phyloP scores from a whole-genome alignment of 1,139 yeast genomes.

The Zygoascus sp. region DNA sequence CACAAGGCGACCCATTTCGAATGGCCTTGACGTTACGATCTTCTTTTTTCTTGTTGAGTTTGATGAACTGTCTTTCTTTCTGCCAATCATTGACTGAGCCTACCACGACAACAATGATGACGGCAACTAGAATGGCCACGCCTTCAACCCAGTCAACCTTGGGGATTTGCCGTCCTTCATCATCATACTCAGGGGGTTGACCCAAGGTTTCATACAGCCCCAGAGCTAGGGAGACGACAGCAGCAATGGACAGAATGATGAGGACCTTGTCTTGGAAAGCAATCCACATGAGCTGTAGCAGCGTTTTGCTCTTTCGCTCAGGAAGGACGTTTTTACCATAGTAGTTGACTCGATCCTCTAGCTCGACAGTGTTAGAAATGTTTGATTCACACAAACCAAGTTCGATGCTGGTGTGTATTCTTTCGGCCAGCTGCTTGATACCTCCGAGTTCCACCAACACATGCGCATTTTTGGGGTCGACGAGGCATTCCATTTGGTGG shows the following conservation, averaged over 20 bases:
- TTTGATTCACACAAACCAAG: constrained; percentile 30
- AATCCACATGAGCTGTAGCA: constrained; percentile 65
- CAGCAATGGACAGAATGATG: constrained; percentile 78
- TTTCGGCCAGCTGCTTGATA: constrained; percentile 29
- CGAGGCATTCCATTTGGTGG: constrained; percentile 34
- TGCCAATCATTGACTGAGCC: constrained; percentile 96
- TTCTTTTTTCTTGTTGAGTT: constrained; percentile 70
- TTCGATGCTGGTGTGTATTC: constrained; percentile 31
- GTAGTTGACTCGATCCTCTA: constrained; percentile 36
- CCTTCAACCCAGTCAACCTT: constrained; percentile 98
- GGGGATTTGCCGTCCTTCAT: constrained; percentile 68
- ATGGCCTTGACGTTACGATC: constrained; percentile 75
- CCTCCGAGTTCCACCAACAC: constrained; percentile 33
- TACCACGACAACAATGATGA: constrained; percentile 81
- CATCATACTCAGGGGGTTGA: constrained; percentile 70
- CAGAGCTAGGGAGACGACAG: constrained; percentile 78
- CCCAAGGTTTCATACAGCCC: constrained; percentile 94
- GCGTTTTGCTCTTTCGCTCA: constrained; percentile 59
- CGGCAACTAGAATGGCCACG: constrained; percentile 91
- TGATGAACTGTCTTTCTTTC: constrained; percentile 89
- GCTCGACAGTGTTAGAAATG: constrained; percentile 22
- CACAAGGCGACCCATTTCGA: constrained; percentile 64
- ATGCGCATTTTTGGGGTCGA: constrained; percentile 40
- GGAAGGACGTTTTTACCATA: constrained; percentile 77
- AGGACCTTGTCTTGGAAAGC: constrained; percentile 91